Base-by-base conservation (phyloP, 2,329 filamentous ascomycete species). In the Dryadomyces quercus-mongolicae region DNA sequence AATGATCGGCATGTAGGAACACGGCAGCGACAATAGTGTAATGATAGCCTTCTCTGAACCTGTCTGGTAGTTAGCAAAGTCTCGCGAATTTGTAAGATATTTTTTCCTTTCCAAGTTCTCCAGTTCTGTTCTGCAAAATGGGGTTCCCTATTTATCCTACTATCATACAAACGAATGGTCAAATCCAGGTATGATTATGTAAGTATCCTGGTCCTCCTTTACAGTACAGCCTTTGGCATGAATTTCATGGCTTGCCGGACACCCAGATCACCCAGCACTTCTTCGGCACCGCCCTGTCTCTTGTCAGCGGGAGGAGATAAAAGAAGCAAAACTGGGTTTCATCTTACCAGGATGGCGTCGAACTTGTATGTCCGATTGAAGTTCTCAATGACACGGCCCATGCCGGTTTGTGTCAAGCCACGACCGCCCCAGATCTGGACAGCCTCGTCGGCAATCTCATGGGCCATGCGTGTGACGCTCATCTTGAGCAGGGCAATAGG, bases 291-390 rank as follows among this genome's bases (percentile, higher is more conserved):
- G 55, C 88, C 88, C 46, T 66, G 53, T 18, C n/a, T 7, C 2
- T 46, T 46, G 53, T 53, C 40, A 53, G 51, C 7, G 1, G 2
- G 18, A 22, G 42, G 31, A 13, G 7, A 36, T 25, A 6, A 5
- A 42, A 22, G 22, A 22, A 34, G 15, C 2, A 36, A 1, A 31
- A 20, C 42, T 21, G 9, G 2, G 21, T 4, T 4, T 31, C 25
- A 38, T 56, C 60, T 12, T 49, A 62, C 60, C 25, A 92, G 69
- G 55, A 88, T 86, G 21, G 84, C 77, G 66, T 88, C 84, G 55
- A 87, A 93, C 71, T 93, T 93, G 70, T 91, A 88, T 2, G 84
- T 88, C 49, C 87, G 76, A 68, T 92, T 81, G 71, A 93, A 93
- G 76, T 87, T 85, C 71, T 94, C 88, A 57, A 94, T 82, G 36